Conservation (phyloP, 176 grass and related monocot species). For the Juncus inflexus region DNA sequence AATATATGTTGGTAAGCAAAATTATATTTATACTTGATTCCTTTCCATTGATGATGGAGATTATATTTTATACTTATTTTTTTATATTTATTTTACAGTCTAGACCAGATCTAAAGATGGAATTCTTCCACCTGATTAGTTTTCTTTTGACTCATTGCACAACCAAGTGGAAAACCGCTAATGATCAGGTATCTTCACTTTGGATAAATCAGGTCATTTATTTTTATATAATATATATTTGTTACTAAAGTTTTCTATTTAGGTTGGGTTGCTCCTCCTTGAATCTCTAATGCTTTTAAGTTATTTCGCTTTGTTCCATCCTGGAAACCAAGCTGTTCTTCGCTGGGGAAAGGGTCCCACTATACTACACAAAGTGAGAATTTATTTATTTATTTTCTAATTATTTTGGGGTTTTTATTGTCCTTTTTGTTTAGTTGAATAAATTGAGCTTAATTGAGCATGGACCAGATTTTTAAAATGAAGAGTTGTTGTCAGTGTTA, state of each 20-base stretch:
- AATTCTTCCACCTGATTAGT: constrained; percentile 99
- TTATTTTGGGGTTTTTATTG: constrained; percentile 8
- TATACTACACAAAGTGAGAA: constrained; percentile 92
- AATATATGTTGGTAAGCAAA: constrained; percentile 88
- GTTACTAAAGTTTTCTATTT: constrained; percentile 1
- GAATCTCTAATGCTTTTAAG: constrained; percentile 88
- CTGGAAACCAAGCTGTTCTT: constrained; percentile 94
- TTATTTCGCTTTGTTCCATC: constrained; percentile 98
- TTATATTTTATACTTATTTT: constrained; percentile 16
- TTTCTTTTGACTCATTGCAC: constrained; percentile 97
- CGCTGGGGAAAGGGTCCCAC: constrained; percentile 99
- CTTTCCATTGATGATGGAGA: not conserved
- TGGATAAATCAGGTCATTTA: not conserved
- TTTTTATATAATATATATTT: not conserved
- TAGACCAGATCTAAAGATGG: constrained; percentile 96
- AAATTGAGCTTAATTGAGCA: not conserved
- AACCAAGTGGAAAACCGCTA: constrained; percentile 81
- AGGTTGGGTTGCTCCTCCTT: constrained; percentile 89
- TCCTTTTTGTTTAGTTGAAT: constrained; percentile 31
- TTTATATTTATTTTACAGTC: constrained; percentile 43
- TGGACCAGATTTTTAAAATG: constrained; percentile 1
- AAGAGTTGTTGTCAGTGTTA: not conserved
- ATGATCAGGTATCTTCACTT: constrained; percentile 59
- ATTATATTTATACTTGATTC: not conserved
- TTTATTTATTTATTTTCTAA: constrained; percentile 1